Evolutionary conservation across 371 early-diverging fungal genomes (phyloP).

Genomic region (Saksenaea vasiformis): DNA sequence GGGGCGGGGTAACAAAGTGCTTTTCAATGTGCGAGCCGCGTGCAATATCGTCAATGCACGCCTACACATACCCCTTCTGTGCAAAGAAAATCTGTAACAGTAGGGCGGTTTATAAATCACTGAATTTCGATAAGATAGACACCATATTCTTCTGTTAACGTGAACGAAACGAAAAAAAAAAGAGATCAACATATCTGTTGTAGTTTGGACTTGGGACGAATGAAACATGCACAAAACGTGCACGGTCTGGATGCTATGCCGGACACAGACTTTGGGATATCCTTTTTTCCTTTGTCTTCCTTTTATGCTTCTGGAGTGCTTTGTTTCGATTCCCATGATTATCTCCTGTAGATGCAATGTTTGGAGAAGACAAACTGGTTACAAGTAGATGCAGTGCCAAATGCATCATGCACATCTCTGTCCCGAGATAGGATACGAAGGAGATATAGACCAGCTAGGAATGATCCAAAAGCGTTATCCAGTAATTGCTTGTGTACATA

Average conservation of each 20-base stretch:
- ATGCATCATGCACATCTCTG: not conserved
- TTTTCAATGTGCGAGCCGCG: constrained; percentile 6
- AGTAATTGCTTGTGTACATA: not conserved
- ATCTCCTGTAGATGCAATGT: not conserved
- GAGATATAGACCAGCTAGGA: not conserved
- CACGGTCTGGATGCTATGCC: not conserved
- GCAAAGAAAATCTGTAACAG: not conserved
- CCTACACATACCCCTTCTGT: not conserved
- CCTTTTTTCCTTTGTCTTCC: not conserved
- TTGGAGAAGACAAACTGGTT: not conserved
- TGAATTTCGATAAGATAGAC: not conserved
- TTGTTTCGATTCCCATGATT: not conserved
- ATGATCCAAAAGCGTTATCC: not conserved
- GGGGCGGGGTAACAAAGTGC: constrained; percentile 2
- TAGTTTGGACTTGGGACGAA: not conserved
- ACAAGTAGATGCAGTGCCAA: not conserved
- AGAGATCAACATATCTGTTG: not conserved
- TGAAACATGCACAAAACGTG: constrained; percentile 3
- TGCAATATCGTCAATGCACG: constrained; percentile 4
- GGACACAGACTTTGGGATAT: not conserved
- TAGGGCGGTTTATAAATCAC: not conserved
- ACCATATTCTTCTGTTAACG: not conserved
- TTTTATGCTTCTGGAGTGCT: not conserved
- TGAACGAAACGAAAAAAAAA: not conserved
- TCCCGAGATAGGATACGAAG: not conserved